Evolutionary conservation across 2,329 filamentous ascomycete species (phyloP), one percentile per base, ranked within the genome.

Genomic region (Aspergillus novofumigatus): DNA sequence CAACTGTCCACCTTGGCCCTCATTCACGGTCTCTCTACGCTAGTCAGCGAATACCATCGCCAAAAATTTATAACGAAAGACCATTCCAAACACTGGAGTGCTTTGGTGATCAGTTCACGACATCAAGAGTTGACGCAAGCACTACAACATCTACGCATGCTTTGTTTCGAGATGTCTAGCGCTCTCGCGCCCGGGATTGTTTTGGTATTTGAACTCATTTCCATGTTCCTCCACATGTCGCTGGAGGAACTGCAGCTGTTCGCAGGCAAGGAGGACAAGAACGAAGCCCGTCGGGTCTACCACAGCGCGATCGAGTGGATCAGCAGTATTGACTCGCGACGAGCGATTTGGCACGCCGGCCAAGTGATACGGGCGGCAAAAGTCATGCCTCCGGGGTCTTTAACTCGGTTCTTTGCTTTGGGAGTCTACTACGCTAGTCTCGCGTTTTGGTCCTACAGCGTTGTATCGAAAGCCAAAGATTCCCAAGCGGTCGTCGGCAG

Each of bases 381-480:
- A 64, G 59, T 74, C 50, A 81, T 86, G 50, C 80, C 83, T 0
- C 69, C 75, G 1, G 78, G 80, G 0, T 77, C 81, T 10, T 70
- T 90, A 3, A 82, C 84, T 47, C 85, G 87, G 60, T 90, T 90
- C 67, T 83, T 85, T 59, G 86, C 87, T 0, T 83, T 90, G 6
- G 85, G 83, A 0, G 80, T 90, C 0, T 88, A 90, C 66, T 87
- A 90, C 65, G 86, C 88, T 1, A 82, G 82, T 11, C 75, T 91
- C 4, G 83, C 84, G 0, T 75, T 91, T 44, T 91, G 89, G 89
- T 82, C 83, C 0, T 89, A 87, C 62, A 86, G 86, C 0, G 82
- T 90, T 0, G 77, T 86, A 5, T 78, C 75, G 21, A 72, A 75
- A 59, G 78, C 81, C 14, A 67, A 69, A 62, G 35, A 50, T 25